Conservation (phyloP, 257 asterid species). For the Eucommia ulmoides region DNA sequence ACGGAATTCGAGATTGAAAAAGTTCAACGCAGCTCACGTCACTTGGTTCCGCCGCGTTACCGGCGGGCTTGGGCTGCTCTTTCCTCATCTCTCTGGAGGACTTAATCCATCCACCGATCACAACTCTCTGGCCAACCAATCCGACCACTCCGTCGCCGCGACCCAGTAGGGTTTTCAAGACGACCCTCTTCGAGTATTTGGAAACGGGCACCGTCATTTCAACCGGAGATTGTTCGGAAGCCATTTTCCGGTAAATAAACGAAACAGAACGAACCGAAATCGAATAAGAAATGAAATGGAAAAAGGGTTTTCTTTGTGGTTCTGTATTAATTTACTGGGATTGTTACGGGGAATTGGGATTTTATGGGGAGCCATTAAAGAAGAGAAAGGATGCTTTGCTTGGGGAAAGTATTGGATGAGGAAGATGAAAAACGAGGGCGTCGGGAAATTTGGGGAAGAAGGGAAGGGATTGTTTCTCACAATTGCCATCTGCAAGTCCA, state of each 20-base stretch:
- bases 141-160: constrained; percentile 43
- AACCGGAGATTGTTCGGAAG: constrained; percentile 26
- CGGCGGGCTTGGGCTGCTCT: constrained; percentile 14
- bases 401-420: constrained; percentile 24
- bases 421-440: constrained; percentile 17
- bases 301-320: no score
- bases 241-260: no score
- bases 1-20: constrained; percentile 47
- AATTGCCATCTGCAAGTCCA: neutral
- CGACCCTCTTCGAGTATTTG: constrained; percentile 49
- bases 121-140: constrained; percentile 44
- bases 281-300: no score
- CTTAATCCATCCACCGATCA: constrained; percentile 90
- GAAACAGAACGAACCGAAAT: no score
- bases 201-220: constrained; percentile 26
- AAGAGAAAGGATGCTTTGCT: constrained; percentile 36
- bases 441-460: constrained; percentile 32
- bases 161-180: constrained; percentile 38
- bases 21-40: constrained; percentile 51
- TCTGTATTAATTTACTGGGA: no score
- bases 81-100: constrained; percentile 56
- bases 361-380: constrained; percentile 6
- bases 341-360: no score
- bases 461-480: constrained; percentile 44
- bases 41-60: constrained; percentile 18